Evolutionary conservation across 23 red algal genomes (phyloP), one percentile per base, ranked within the genome.

Genomic region (Gracilaria domingensis): DNA sequence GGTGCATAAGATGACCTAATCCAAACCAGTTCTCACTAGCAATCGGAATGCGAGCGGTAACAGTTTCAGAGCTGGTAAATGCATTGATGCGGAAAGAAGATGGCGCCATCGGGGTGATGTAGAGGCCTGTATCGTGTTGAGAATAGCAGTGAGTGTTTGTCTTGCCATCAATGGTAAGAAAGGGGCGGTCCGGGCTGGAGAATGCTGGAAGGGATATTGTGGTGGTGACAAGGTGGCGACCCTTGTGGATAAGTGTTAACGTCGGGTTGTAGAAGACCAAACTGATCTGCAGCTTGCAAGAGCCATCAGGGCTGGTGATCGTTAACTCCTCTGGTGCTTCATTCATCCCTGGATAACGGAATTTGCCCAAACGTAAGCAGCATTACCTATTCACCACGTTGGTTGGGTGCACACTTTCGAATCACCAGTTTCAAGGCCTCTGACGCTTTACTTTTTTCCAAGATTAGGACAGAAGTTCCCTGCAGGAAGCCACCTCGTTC

Each of bases 1-100:
- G 96, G 37, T 89, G 38, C 93, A 98, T 95, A 12, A 93, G 37
- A 62, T 95, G 96, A 30, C 93, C 92, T 50, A 83, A 76, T 7
- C 89, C 89, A 49, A 80, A 90, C 73, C 87, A 90, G 72, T 77
- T 77, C 12, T 77, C 72, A 26, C n/a, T 28, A 7, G 72, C 72
- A 77, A 77, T 50, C 24, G 72, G 72, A 29, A 77, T 77, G 8
- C 38, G 72, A 12, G 72, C 72, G 12, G 72, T 77, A 28, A 77
- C 72, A 0, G 72, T 77, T 45, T 77, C 72, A 50, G 72, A 49
- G n/a, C 3, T 51, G 14, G 72, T 77, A 50, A 77, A 77, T 8
- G 72, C 72, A 50, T 51, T 45, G 24, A 77, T 35, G 42, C 72
- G 72, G 28, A 77, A 77, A 26, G 72, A 77, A 49, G 72, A 77